Conservation (phyloP, 2,329 filamentous ascomycete genomes). For the Ascochyta lentis region DNA sequence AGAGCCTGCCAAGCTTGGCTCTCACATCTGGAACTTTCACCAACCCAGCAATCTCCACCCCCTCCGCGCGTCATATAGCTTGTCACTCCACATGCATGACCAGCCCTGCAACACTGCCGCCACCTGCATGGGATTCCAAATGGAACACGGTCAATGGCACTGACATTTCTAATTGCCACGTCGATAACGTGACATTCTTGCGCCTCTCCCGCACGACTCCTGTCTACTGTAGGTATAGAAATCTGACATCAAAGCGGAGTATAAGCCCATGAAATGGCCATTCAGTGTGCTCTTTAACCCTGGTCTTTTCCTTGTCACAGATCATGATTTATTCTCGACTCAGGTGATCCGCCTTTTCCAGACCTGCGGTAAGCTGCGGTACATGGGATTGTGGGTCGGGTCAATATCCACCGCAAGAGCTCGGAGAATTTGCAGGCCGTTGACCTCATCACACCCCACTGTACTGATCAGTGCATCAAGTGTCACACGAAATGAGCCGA, state of each 20-base stretch:
- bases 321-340: not conserved
- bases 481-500: not conserved
- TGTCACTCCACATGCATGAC: not conserved
- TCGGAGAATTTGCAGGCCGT: conserved; percentile 13
- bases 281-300: not conserved
- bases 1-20: conserved; percentile 4
- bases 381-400: conserved; percentile 3
- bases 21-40: not conserved
- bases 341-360: conserved; percentile 9
- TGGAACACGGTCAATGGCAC: not conserved
- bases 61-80: conserved; percentile 7
- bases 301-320: not conserved
- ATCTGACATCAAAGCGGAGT: no score
- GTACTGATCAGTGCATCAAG: conserved; percentile 5
- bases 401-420: conserved; percentile 13
- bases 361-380: not conserved
- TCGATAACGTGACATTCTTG: not conserved
- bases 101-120: not conserved
- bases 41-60: conserved; percentile 12
- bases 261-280: not conserved
- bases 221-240: not conserved
- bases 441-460: conserved; percentile 2
- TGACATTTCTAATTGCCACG: not conserved
- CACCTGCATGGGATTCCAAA: not conserved
- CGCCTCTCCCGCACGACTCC: not conserved